Evolutionary conservation across 441 rosid genomes (phyloP), one percentile per base, ranked within the genome.

Genomic region (Pelargonium australe): DNA sequence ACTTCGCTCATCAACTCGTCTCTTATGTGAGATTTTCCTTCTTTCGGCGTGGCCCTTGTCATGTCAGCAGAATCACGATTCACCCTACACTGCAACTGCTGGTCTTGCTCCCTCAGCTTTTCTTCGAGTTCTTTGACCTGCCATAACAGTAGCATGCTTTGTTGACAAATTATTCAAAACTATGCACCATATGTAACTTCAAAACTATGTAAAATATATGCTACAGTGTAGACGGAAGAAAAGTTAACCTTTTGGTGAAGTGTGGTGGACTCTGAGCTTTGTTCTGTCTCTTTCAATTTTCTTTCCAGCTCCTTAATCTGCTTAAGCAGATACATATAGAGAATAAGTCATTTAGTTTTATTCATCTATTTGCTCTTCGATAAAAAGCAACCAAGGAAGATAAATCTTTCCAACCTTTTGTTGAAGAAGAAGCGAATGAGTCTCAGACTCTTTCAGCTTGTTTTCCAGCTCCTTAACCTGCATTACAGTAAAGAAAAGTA

Each of bases 71-170:
- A 73, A 62, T 84, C 87, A 70, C 45, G 73, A 41, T 75, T 69
- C 68, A 74, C 77, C 44, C 70, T 69, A 60, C 79, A 45, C 25
- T 80, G 85, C 75, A 79, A 77, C 69, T 82, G 86, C n/a, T 78
- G 80, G 64, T 90, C 92, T 77, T 81, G 92, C 79, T 87, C 88
- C 80, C 76, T 85, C 75, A 90, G 67, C 81, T 85, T 89, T 58
- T 79, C 83, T 79, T 92, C 92, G 23, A 89, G 89, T 79, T 85
- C 96, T 81, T 87, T 88, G 63, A 90, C 84, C 98, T 92, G 87
- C 65, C 64, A 73, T 17, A 16, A 49, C 5, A 60, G 11, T 47
- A 47, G 55, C 60, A 53, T 51, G 45, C 16, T 0, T 23, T 23
- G 25, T 23, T 23, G 2, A 23, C 25, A 2, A 23, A 23, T 23